phyloP scores from a whole-genome alignment of 1,284 basidiomycete genomes.

The Cystobasidiaceae sp. region DNA sequence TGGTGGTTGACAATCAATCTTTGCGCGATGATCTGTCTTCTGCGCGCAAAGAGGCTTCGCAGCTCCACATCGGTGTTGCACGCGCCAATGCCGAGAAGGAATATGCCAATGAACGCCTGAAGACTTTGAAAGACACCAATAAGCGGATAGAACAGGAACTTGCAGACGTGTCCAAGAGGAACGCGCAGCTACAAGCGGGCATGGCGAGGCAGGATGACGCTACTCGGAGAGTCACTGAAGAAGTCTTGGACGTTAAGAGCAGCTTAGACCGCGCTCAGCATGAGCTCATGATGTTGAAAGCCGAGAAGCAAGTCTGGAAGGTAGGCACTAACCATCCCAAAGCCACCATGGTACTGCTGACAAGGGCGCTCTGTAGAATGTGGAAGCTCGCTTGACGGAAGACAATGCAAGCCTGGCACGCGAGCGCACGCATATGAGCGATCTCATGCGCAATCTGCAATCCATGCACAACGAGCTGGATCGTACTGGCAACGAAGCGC shows the following conservation, averaged over 20 bases:
- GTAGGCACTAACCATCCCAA: too few relatives aligned
- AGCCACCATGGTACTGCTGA: too few relatives aligned
- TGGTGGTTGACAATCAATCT: constrained; percentile 61
- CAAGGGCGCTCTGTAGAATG: too few relatives aligned
- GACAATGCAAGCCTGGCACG: constrained; percentile 73
- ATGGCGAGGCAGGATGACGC: constrained; percentile 46
- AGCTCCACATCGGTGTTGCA: constrained; percentile 62
- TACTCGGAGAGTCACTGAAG: constrained; percentile 55
- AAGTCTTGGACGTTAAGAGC: constrained; percentile 57
- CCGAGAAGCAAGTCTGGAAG: constrained; percentile 89
- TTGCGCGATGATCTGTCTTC: constrained; percentile 63
- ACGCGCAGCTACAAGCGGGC: constrained; percentile 44
- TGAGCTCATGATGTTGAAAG: constrained; percentile 75
- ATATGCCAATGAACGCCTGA: constrained; percentile 47
- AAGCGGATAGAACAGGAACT: constrained; percentile 46
- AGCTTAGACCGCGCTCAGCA: constrained; percentile 69
- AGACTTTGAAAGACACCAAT: constrained; percentile 45
- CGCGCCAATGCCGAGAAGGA: constrained; percentile 75
- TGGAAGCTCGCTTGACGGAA: constrained; percentile 70
- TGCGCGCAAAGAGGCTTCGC: constrained; percentile 63
- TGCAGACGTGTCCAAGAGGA: constrained; percentile 44
- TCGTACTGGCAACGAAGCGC: constrained; percentile 70
- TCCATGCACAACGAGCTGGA: constrained; percentile 84
- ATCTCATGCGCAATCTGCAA: constrained; percentile 80
- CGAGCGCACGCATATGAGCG: constrained; percentile 76